Evolutionary conservation across 2,329 filamentous ascomycete genomes (phyloP), one percentile per base, ranked within the genome.

Genomic region (Blastomyces parvus): DNA sequence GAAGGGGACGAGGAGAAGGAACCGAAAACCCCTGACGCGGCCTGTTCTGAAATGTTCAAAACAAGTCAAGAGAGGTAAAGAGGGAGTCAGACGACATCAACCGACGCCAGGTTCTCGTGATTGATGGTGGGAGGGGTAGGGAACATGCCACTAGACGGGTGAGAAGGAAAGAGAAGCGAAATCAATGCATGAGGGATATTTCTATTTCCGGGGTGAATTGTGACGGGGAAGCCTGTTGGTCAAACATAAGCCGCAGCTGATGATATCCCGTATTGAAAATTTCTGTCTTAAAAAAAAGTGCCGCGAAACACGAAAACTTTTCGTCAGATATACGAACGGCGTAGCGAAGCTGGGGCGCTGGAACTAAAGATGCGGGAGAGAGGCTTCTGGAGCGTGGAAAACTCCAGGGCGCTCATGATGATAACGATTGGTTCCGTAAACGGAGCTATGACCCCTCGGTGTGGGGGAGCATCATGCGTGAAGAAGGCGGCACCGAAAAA

Each of bases 401-500:
- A 38, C 14, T 14, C 33, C 14, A 14, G n/a, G 30, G 25, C 48
- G 25, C 48, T 52, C 48, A 25, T 52, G 27, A 52, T 22, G 44
- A 48, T 56, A 38, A 19, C 30, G 52, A 33, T 36, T 38, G 52
- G 52, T 30, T 19, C 3, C 22, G 8, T n/a, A 6, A 22, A 25
- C 2, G 30, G 52, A 22, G 52, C 52, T 38, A 36, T 38, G 52
- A 38, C 56, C 42, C 40, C 44, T 17, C 44, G 6, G 8, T 36
- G 40, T 22, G 42, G 58, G 57, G 42, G 25, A 2, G 22, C 11
- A 58, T 2, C 36, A 19, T 14, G 13, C 36, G 8, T 14, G 9
- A 9, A 42, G 44, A 40, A 53, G 14, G 36, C 22, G 25, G 63
- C n/a, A 9, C 4, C 63, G 22, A 64, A 64, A 66, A 67, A 63